Conservation (phyloP, 441 rosid species). For the Eugenia klotzschiana region DNA sequence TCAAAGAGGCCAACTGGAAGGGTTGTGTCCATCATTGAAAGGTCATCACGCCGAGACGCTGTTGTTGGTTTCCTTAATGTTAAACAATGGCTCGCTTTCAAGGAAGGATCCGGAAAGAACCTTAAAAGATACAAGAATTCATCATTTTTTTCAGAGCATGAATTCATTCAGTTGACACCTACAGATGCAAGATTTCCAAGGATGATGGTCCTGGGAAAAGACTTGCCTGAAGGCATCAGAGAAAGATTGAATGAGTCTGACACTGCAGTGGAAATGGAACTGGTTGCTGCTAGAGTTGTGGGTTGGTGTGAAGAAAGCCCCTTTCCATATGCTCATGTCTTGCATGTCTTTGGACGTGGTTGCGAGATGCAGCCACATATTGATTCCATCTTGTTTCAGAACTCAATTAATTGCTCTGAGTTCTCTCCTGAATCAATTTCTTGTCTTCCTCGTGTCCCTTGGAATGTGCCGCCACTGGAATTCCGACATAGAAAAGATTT, state of each 20-base stretch:
- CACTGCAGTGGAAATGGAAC: slow-evolving; percentile 50
- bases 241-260: slow-evolving; percentile 56
- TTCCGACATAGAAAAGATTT: slow-evolving; percentile 45
- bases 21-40: slow-evolving; percentile 57
- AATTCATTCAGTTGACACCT: slow-evolving; percentile 45
- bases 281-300: slow-evolving; percentile 57
- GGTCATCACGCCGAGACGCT: slow-evolving; percentile 47
- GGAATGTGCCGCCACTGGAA: slow-evolving; percentile 71
- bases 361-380: slow-evolving; percentile 57
- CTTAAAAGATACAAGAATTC: slow-evolving; percentile 22
- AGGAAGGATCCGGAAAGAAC: slow-evolving; percentile 25
- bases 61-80: slow-evolving; percentile 70
- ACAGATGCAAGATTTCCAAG: slow-evolving; percentile 62
- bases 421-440: slow-evolving; percentile 46
- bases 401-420: slow-evolving; percentile 44
- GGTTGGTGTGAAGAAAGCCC: slow-evolving; percentile 59
- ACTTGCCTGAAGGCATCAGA: slow-evolving; percentile 48
- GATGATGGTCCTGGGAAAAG: slow-evolving; percentile 36
- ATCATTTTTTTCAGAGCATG: slow-evolving; percentile 19
- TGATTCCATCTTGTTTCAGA: slow-evolving; percentile 58
- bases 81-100: slow-evolving; percentile 40
- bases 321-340: slow-evolving; percentile 43
- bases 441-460: slow-evolving; percentile 55
- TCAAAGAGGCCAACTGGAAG: slow-evolving; percentile 75
- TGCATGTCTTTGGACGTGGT: slow-evolving; percentile 56